Evolutionary conservation across 2,329 filamentous ascomycete species (phyloP), one percentile per base, ranked within the genome.

Genomic region (Pyrenophora tritici-repentis): DNA sequence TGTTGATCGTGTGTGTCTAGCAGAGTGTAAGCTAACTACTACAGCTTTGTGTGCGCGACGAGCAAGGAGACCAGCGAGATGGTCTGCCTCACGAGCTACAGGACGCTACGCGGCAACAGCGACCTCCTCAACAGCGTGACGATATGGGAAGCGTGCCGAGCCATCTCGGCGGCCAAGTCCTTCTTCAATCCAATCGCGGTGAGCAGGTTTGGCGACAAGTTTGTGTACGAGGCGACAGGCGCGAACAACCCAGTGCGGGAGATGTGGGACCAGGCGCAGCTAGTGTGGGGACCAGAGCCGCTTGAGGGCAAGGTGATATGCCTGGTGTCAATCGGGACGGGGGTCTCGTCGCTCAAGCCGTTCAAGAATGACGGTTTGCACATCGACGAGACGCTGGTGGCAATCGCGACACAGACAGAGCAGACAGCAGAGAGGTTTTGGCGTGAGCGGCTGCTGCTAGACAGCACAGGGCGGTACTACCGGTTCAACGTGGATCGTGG

Each of bases 241-340:
- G 55, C 52, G 13, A 82, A 81, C 61, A 82, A 82, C 49, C 80
- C 79, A 1, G 65, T 78, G n/a, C 53, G 63, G 6, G 56, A 72
- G 29, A 61, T n/a, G n/a, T n/a, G n/a, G n/a, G n/a, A n/a, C n/a
- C n/a, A n/a, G n/a, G n/a, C n/a, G n/a, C n/a, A n/a, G n/a, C n/a
- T n/a, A n/a, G n/a, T n/a, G n/a, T n/a, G n/a, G n/a, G n/a, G n/a
- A n/a, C n/a, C n/a, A n/a, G n/a, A n/a, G n/a, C n/a, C n/a, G n/a
- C n/a, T n/a, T n/a, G n/a, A n/a, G 22, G 38, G 43, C 13, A 22
- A 40, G 12, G 32, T 59, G 20, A 59, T 58, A 46, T 55, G 18
- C 18, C 3, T 20, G 18, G 18, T 20, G 18, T 20, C 18, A 3
- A 20, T 20, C 5, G 18, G 18, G 18, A 20, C 18, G 5, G 3